Conservation (phyloP, 345 rosid species). For the Boechera stricta region DNA sequence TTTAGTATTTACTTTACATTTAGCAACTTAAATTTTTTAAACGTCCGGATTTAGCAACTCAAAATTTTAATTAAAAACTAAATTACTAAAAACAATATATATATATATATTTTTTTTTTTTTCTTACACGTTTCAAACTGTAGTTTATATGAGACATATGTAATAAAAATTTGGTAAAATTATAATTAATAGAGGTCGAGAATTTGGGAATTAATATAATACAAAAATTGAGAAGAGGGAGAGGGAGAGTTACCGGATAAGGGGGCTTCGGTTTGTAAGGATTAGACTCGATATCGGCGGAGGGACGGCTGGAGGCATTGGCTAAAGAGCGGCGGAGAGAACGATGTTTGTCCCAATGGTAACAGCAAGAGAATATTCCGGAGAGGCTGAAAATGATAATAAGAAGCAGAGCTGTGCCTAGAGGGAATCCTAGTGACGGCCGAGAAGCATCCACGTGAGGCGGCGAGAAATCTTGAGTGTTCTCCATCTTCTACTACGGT, state of each 20-base stretch:
- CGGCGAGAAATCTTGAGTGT: conserved; percentile 64
- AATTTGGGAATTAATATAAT: neutral
- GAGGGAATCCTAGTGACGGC: conserved; percentile 91
- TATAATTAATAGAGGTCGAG: neutral
- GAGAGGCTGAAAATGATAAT: conserved; percentile 85
- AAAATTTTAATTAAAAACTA: too few relatives aligned
- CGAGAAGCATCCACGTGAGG: conserved; percentile 81
- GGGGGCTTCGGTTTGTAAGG: conserved; percentile 55
- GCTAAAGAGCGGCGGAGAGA: conserved; percentile 75
- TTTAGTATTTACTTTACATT: neutral
- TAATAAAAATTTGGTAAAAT: too few relatives aligned
- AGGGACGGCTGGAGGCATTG: conserved; percentile 48
- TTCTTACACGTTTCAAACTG: neutral
- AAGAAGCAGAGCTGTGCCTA: conserved; percentile 90
- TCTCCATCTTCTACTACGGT: conserved; percentile 60
- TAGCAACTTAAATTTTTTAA: neutral
- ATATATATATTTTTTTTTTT: neutral
- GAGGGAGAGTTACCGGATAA: conserved; percentile 49
- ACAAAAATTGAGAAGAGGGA: neutral
- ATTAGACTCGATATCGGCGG: conserved; percentile 58
- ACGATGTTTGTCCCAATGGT: conserved; percentile 95
- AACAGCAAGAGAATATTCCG: conserved; percentile 96
- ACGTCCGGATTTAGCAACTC: too few relatives aligned
- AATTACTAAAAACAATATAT: too few relatives aligned
- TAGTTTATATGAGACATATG: neutral